Percentiles rank a stretch among this genome's conserved stretches.
Evolutionary conservation across 1,139 yeast genomes (phyloP).

Genomic region (Saccharomycopsis phalli): DNA sequence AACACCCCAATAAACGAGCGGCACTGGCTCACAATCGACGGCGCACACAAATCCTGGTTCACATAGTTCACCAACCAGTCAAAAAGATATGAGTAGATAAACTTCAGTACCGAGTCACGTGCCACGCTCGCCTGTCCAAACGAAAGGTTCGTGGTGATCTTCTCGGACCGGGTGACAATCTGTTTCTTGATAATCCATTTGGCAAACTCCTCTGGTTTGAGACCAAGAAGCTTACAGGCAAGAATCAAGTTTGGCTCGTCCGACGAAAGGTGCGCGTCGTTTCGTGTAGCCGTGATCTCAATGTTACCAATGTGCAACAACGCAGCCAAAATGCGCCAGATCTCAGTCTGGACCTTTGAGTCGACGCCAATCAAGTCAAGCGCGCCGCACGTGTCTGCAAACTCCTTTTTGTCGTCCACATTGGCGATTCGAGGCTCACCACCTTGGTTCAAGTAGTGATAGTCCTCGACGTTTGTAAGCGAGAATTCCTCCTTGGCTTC

Average conservation of each 20-base stretch:
- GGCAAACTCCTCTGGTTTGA: slow-evolving; percentile 65
- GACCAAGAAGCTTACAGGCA: slow-evolving; percentile 80
- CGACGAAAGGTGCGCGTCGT: slow-evolving; percentile 70
- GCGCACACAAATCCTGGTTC: slow-evolving; percentile 73
- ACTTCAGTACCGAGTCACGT: slow-evolving; percentile 93
- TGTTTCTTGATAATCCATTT: slow-evolving; percentile 95
- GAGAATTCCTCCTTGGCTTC: slow-evolving; percentile 52
- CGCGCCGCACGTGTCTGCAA: slow-evolving; percentile 65
- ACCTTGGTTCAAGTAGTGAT: slow-evolving; percentile 84
- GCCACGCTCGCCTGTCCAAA: slow-evolving; percentile 85
- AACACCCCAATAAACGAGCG: slow-evolving; percentile 87
- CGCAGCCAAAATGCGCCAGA: slow-evolving; percentile 79
- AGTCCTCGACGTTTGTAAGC: slow-evolving; percentile 58
- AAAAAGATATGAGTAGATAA: slow-evolving; percentile 82
- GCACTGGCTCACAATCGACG: slow-evolving; percentile 49
- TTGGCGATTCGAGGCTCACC: slow-evolving; percentile 66
- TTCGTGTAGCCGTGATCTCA: slow-evolving; percentile 77
- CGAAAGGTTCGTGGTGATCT: slow-evolving; percentile 75
- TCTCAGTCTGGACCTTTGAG: slow-evolving; percentile 49
- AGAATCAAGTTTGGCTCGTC: slow-evolving; percentile 80
- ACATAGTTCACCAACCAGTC: slow-evolving; percentile 91
- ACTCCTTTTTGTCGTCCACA: slow-evolving; percentile 77
- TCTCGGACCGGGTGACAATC: slow-evolving; percentile 86
- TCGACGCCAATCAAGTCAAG: slow-evolving; percentile 70
- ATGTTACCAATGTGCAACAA: slow-evolving; percentile 90